These are phyloP conservation scores for Chaetothyriales sp. DNA, from an alignment of 2,329 filamentous ascomycete species.

Conservation along the genomic window DNA sequence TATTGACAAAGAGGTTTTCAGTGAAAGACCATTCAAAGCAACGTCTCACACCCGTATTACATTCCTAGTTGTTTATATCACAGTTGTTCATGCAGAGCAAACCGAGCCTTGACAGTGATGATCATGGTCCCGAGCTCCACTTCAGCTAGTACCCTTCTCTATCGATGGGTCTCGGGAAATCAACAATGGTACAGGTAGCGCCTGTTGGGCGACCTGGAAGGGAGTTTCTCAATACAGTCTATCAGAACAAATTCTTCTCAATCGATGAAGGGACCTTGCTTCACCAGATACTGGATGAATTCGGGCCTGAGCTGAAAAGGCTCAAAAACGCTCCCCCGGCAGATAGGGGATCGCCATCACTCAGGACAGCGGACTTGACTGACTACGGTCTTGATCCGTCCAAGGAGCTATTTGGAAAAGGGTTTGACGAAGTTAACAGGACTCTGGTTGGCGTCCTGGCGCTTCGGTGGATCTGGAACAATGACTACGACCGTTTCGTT, in stretches of 20 bases:
- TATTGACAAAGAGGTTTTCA: not conserved
- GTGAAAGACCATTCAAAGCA: not conserved
- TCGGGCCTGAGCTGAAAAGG: conserved; percentile 21
- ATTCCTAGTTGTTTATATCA: not conserved
- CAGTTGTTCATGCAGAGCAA: not conserved
- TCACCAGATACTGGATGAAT: conserved; percentile 18
- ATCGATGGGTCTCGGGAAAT: conserved; percentile 5
- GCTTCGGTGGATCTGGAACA: conserved; percentile 25
- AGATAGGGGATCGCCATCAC: conserved; percentile 3
- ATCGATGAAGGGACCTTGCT: conserved; percentile 18
- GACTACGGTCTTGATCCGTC: conserved; percentile 18
- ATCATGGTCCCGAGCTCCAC: conserved; percentile 9
- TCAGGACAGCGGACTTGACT: conserved; percentile 9
- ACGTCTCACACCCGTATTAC: no score
- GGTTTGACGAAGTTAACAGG: conserved; percentile 30
- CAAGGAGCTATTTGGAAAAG: conserved; percentile 19
- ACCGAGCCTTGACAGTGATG: not conserved
- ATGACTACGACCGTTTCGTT: conserved; percentile 24
- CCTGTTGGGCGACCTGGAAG: conserved; percentile 4
- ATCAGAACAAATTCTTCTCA: conserved; percentile 12
- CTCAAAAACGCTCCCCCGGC: conserved; percentile 21
- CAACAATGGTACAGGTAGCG: conserved; percentile 6
- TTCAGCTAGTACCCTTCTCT: conserved; percentile 3
- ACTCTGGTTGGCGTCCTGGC: conserved; percentile 26
- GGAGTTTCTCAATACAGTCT: conserved; percentile 13